Evolutionary conservation across 164 flowering plant genomes (phyloP).

Genomic region (Kalanchoe fedtschenkoi): DNA sequence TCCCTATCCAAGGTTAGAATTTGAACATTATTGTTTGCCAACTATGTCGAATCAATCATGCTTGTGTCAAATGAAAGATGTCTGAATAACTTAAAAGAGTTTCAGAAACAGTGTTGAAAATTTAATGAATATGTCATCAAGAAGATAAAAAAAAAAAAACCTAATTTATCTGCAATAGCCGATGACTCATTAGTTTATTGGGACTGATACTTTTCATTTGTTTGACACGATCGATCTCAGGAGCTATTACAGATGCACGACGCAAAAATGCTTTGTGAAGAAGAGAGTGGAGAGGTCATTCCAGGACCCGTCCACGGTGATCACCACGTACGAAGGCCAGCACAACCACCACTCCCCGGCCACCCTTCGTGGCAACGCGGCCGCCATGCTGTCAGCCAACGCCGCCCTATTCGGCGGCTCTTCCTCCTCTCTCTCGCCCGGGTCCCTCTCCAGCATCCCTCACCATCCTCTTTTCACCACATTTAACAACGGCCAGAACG

Average conservation of each 20-base stretch:
- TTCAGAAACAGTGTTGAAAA: too few relatives aligned
- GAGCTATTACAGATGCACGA: constrained; percentile 4
- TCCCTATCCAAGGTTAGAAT: background rate
- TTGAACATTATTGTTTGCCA: too few relatives aligned
- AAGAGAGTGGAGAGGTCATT: constrained; percentile 6
- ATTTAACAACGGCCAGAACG: background rate
- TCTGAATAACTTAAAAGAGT: too few relatives aligned
- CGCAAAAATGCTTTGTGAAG: constrained; percentile 2
- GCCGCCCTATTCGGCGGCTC: background rate
- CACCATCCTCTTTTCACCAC: background rate
- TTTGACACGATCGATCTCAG: background rate
- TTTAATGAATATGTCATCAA: too few relatives aligned
- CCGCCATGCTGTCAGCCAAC: background rate
- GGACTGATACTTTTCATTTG: background rate
- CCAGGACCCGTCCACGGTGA: constrained; percentile 2
- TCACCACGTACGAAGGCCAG: constrained; percentile 3
- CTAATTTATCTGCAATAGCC: too few relatives aligned
- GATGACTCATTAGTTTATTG: too few relatives aligned
- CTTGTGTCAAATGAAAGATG: too few relatives aligned
- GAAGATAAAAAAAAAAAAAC: too few relatives aligned
- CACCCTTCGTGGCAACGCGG: background rate
- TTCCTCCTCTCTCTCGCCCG: background rate
- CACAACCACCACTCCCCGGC: background rate
- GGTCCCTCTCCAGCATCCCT: background rate
- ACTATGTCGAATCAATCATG: too few relatives aligned